These are phyloP conservation scores for Globisporangium cystogenes DNA, from an alignment of 352 stramenopile species.

Conservation along the genomic window DNA sequence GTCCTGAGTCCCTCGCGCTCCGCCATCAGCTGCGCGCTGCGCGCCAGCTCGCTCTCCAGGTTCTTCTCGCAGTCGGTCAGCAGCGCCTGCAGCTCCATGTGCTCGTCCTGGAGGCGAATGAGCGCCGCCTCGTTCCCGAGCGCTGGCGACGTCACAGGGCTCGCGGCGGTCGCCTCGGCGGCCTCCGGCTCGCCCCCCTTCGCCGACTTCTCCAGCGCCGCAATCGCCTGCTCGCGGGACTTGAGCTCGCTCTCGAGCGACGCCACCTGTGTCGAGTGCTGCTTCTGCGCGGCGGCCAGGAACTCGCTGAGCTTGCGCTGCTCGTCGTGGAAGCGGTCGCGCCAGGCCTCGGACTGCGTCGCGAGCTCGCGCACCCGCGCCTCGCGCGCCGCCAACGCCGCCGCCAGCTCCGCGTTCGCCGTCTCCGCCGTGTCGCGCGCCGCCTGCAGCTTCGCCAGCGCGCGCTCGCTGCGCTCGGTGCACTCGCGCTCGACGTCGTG, in stretches of 20 bases:
- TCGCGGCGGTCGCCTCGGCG: not conserved
- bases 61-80: slow-evolving; percentile 2
- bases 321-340: slow-evolving; percentile 29
- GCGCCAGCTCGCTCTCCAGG: slow-evolving; percentile 4
- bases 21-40: not conserved
- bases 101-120: not conserved
- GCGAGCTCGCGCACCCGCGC: slow-evolving; percentile 36
- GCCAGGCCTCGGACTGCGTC: slow-evolving; percentile 17
- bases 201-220: not conserved
- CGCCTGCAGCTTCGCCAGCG: slow-evolving; percentile 29
- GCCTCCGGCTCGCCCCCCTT: not conserved
- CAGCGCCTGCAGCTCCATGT: not conserved
- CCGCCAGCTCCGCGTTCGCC: slow-evolving; percentile 38
- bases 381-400: slow-evolving; percentile 32
- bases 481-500: slow-evolving; percentile 28
- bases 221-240: not conserved
- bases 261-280: slow-evolving; percentile 6
- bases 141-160: not conserved
- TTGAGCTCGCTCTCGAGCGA: slow-evolving; percentile 14
- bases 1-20: slow-evolving; percentile 5
- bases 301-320: slow-evolving; percentile 11
- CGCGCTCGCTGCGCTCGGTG: slow-evolving; percentile 23
- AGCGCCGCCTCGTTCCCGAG: not conserved
- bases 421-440: slow-evolving; percentile 27
- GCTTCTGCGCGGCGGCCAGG: slow-evolving; percentile 9